Conservation (phyloP, 2,329 filamentous ascomycete species). For the Exophiala bonariae region DNA sequence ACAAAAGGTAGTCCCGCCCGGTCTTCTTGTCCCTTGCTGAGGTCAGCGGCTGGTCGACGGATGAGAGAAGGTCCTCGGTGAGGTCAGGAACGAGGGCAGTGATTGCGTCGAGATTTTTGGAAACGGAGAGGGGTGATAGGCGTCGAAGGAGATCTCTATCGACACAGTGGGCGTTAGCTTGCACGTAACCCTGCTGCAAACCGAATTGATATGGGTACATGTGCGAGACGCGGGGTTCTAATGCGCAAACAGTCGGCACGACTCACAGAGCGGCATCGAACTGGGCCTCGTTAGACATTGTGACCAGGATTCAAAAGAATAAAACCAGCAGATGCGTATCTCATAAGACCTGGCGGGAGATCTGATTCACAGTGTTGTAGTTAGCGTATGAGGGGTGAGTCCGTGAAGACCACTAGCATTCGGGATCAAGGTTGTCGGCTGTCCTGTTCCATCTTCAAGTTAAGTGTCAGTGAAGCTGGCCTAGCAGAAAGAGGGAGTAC, state of each 20-base stretch:
- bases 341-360: no score
- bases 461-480: no score
- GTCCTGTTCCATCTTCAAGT: no score
- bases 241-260: background rate
- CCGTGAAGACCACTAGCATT: no score
- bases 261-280: constrained; percentile 54
- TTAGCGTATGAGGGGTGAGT: no score
- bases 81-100: constrained; percentile 86
- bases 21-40: constrained; percentile 83
- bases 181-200: background rate
- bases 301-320: no score
- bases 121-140: constrained; percentile 90
- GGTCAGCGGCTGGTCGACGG: constrained; percentile 91
- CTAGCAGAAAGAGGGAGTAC: no score
- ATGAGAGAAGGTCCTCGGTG: constrained; percentile 95
- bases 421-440: no score
- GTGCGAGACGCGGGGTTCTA: background rate
- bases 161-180: constrained; percentile 22
- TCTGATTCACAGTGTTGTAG: no score
- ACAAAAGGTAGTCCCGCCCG: constrained; percentile 93
- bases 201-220: background rate
- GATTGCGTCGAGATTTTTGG: constrained; percentile 82
- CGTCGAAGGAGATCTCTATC: constrained; percentile 93
- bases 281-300: constrained; percentile 40
- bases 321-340: no score